phyloP scores from a whole-genome alignment of 495 filamentous ascomycete genomes.

The Penicillium riverlandense region DNA sequence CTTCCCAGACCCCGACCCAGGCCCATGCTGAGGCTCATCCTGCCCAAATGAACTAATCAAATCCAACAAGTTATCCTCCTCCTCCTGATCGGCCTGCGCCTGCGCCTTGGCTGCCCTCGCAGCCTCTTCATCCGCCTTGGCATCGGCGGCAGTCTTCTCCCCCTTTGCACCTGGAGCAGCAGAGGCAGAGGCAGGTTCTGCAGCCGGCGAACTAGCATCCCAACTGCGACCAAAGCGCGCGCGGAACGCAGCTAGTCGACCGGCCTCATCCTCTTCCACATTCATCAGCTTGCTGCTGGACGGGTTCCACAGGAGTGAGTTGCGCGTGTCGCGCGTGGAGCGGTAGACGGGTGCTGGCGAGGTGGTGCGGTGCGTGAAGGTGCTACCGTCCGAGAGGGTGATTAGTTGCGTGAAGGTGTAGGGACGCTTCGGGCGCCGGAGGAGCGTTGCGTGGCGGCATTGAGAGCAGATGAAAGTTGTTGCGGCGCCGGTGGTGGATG shows the following conservation, averaged over 20 bases:
- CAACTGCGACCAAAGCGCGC: constrained; percentile 74
- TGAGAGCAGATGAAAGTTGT: constrained; percentile 38
- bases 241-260: constrained; percentile 78
- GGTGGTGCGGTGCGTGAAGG: constrained; percentile 83
- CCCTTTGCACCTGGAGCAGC: not conserved
- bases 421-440: constrained; percentile 79
- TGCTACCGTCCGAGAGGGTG: constrained; percentile 85
- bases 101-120: constrained; percentile 23
- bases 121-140: constrained; percentile 22
- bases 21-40: constrained; percentile 32
- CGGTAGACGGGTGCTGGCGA: constrained; percentile 72
- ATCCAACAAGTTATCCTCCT: constrained; percentile 58
- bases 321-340: constrained; percentile 75
- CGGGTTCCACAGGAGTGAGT: constrained; percentile 88
- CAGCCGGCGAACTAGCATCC: constrained; percentile 50
- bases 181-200: constrained; percentile 10
- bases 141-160: constrained; percentile 2
- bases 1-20: constrained; percentile 24
- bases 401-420: constrained; percentile 97
- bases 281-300: constrained; percentile 67
- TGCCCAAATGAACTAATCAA: constrained; percentile 60
- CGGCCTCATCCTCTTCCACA: constrained; percentile 93
- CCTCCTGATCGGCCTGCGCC: constrained; percentile 29
- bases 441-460: constrained; percentile 78
- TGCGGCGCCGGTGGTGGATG: constrained; percentile 16